These are phyloP conservation scores for Chlamydomonas eustigma DNA, from an alignment of 139 green algal genomes.

Conservation along the genomic window DNA sequence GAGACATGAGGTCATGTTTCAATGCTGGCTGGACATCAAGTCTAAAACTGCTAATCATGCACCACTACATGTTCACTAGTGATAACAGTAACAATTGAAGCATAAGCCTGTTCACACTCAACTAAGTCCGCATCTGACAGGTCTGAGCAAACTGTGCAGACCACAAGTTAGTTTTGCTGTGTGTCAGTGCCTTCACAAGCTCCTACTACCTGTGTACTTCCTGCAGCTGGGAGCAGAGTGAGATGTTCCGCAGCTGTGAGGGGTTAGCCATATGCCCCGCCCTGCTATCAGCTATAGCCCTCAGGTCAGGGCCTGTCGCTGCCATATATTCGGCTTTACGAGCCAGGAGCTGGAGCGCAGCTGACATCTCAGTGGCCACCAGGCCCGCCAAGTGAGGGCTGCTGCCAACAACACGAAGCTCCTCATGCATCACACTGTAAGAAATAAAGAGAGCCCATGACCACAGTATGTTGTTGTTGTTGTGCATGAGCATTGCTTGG, in stretches of 20 bases:
- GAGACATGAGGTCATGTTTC: too few relatives aligned
- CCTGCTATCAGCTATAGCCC: slow-evolving; percentile 29
- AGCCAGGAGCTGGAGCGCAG: slow-evolving; percentile 41
- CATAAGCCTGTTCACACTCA: too few relatives aligned
- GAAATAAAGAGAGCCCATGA: too few relatives aligned
- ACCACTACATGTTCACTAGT: too few relatives aligned
- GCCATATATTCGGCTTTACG: slow-evolving; percentile 69
- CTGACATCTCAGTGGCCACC: slow-evolving; percentile 17
- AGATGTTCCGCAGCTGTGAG: slow-evolving; percentile 79
- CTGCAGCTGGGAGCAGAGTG: slow-evolving; percentile 71
- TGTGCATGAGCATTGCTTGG: too few relatives aligned
- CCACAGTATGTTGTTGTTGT: too few relatives aligned
- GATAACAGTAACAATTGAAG: too few relatives aligned
- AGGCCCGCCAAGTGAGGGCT: slow-evolving; percentile 47
- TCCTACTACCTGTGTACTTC: slow-evolving; percentile 67
- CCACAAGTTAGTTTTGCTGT: background rate
- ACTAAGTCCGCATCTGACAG: too few relatives aligned
- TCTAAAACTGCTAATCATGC: too few relatives aligned
- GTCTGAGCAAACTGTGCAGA: too few relatives aligned
- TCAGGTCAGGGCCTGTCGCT: slow-evolving; percentile 64
- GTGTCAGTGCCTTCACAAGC: background rate
- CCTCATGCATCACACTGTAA: slow-evolving; percentile 73
- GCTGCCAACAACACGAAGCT: slow-evolving; percentile 62
- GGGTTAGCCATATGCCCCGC: slow-evolving; percentile 31
- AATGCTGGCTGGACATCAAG: too few relatives aligned